phyloP scores from a whole-genome alignment of 2,329 filamentous ascomycete genomes.

The Colletotrichum sansevieriae region DNA sequence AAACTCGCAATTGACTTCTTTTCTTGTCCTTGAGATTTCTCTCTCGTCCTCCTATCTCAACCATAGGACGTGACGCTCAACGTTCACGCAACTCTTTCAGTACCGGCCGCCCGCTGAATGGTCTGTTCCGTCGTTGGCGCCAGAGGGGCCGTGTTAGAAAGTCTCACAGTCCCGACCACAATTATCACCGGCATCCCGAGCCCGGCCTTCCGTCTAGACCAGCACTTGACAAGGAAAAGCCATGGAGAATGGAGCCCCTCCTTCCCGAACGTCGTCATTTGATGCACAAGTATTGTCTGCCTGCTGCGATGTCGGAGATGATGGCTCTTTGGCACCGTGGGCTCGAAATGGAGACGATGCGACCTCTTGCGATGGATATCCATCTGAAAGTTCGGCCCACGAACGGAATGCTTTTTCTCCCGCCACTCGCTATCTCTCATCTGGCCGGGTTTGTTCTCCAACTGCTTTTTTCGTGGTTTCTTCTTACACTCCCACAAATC shows the following conservation, averaged over 20 bases:
- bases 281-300: neutral
- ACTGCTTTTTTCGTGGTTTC: neutral
- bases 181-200: too few species aligned
- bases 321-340: neutral
- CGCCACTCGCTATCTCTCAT: too few species aligned
- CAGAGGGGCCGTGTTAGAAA: too few species aligned
- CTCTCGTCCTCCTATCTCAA: neutral
- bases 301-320: neutral
- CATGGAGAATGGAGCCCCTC: too few species aligned
- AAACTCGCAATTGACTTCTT: neutral
- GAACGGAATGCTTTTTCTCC: too few species aligned
- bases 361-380: slow-evolving; percentile 8
- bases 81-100: neutral
- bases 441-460: neutral
- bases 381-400: slow-evolving; percentile 16
- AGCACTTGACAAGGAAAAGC: too few species aligned
- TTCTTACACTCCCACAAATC: slow-evolving; percentile 9
- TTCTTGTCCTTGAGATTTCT: neutral
- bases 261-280: too few species aligned
- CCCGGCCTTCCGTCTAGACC: too few species aligned
- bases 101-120: neutral
- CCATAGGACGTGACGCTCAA: slow-evolving; percentile 3
- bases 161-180: too few species aligned
- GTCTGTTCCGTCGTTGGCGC: slow-evolving; percentile 15
- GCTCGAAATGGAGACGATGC: neutral